Evolutionary conservation across 106 monocot genomes (phyloP), one percentile per base, ranked within the genome.

Genomic region (Gastrodia elata): DNA sequence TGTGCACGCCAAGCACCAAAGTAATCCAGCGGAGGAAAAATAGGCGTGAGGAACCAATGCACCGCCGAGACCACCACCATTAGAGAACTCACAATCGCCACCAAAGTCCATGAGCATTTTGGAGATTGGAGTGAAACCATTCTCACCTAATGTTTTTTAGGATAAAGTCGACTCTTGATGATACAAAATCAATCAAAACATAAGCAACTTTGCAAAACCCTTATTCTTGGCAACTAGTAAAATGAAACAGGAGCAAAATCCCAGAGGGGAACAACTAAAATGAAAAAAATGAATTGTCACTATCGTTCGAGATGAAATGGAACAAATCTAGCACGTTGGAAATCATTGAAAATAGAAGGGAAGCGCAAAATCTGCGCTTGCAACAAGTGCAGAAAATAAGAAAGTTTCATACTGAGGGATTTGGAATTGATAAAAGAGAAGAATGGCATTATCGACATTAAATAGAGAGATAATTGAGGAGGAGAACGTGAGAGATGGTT

Each of bases 21-120:
- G 81, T 73, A 82, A 67, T 86, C 77, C 28, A 86, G 46, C 0
- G 88, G 75, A 71, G 83, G 82, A 34, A 84, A 69, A 14, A 84
- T 56, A 22, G 90, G 85, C 24, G 76, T 72, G 26, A 88, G 71
- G 73, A 88, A 88, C 44, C 88, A 68, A 43, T 90, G 81, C 14
- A 79, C 82, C 30, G 76, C 41, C 24, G 79, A 52, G 30, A 86
- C 71, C 33, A 72, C 41, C 22, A 38, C 71, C 71, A 49, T 16
- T 20, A 90, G 35, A 69, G 82, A 83, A 46, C 52, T 75, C 59
- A 79, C 43, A 9, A 79, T 41, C 20, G 78, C 77, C 2, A 72
- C 49, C 49, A 78, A 78, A 68, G 85, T 72, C 82, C 80, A 86
- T 0, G 85, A 84, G 38, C 85, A 93, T 80, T 59, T 87, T 82